Percentiles rank a stretch among this genome's conserved stretches.
Evolutionary conservation across 2,329 filamentous ascomycete species (phyloP).

Genomic region (Epichloe glyceriae): DNA sequence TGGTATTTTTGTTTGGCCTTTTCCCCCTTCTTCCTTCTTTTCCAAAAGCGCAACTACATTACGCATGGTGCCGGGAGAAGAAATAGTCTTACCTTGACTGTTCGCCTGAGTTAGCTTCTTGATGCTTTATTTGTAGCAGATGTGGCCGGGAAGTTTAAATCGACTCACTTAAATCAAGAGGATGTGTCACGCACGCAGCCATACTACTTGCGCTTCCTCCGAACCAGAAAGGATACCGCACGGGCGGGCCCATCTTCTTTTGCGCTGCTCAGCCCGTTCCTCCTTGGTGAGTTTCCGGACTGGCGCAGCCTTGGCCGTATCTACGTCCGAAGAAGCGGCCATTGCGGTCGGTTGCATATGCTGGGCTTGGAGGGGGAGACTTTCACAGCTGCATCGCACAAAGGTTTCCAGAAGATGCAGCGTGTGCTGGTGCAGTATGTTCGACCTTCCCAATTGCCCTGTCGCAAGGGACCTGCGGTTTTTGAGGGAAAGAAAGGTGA

Average conservation of each 20-base stretch:
- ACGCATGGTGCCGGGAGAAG: background rate
- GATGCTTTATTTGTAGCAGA: background rate
- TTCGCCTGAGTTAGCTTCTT: background rate
- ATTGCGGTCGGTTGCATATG: constrained; percentile 7
- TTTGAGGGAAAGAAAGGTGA: background rate
- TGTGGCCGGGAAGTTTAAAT: background rate
- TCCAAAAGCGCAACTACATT: background rate
- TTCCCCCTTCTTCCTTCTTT: background rate
- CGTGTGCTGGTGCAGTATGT: background rate
- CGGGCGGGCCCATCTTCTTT: constrained; percentile 25
- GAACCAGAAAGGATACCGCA: constrained; percentile 82
- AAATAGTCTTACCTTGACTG: constrained; percentile 7
- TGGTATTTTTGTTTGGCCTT: background rate
- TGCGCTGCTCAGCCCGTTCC: constrained; percentile 7
- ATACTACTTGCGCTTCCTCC: constrained; percentile 88
- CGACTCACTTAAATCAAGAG: constrained; percentile 71
- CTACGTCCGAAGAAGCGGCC: constrained; percentile 6
- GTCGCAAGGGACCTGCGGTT: background rate
- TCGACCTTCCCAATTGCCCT: background rate
- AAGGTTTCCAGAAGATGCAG: background rate
- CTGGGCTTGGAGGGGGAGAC: background rate
- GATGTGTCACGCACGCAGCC: constrained; percentile 85
- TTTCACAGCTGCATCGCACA: constrained; percentile 3
- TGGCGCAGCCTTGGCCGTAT: constrained; percentile 2
- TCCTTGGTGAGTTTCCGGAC: constrained; percentile 6